Percentiles rank a stretch among this genome's conserved stretches.
These are phyloP conservation scores for Taphrina wiesneri DNA, from an alignment of 1,139 yeast genomes.

Conservation along the genomic window DNA sequence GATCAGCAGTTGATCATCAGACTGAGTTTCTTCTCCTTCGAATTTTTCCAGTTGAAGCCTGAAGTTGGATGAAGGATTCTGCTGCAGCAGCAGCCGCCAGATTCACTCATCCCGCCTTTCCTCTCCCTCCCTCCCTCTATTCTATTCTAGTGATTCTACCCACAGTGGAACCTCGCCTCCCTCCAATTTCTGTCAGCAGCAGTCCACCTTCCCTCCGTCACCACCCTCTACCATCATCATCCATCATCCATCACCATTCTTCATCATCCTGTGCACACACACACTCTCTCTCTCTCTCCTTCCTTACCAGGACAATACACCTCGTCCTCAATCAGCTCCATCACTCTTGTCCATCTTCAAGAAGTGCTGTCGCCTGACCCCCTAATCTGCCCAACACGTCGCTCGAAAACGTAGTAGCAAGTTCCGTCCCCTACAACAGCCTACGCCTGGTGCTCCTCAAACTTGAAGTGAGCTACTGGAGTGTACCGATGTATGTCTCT, in stretches of 20 bases:
- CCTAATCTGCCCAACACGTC: conserved; percentile 21
- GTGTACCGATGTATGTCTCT: conserved; percentile 17
- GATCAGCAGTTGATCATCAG: too few species aligned
- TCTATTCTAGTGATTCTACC: not conserved
- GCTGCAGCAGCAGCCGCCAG: too few species aligned
- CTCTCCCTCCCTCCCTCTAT: not conserved
- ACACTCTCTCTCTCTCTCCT: too few species aligned
- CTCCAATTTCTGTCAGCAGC: too few species aligned
- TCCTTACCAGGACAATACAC: not conserved
- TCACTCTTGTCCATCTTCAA: not conserved
- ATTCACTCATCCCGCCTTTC: not conserved
- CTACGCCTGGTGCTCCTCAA: conserved; percentile 19
- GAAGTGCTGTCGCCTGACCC: not conserved
- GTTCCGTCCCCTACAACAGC: conserved; percentile 17
- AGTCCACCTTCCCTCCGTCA: too few species aligned
- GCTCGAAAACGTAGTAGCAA: not conserved
- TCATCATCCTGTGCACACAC: too few species aligned
- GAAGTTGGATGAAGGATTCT: too few species aligned
- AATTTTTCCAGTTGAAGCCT: too few species aligned
- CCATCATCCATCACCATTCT: too few species aligned
- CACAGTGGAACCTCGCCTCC: too few species aligned
- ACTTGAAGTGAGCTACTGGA: conserved; percentile 26
- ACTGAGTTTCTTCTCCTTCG: too few species aligned
- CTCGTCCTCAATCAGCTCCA: not conserved
- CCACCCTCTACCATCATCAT: too few species aligned